Evolutionary conservation across 1,284 basidiomycete species (phyloP).

Genomic region (Inonotus obliquus): DNA sequence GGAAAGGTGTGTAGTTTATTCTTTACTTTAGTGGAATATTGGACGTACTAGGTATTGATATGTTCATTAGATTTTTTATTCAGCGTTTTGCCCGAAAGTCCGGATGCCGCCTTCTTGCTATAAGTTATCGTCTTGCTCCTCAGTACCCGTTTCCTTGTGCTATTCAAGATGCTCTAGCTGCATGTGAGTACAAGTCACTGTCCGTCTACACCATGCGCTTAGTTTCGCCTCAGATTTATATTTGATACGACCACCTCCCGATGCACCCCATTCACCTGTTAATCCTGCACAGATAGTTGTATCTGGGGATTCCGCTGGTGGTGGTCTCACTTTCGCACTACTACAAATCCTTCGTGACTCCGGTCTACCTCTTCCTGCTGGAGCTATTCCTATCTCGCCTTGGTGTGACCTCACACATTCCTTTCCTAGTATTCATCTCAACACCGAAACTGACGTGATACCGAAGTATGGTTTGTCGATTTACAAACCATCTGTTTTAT

Average conservation of each 20-base stretch:
- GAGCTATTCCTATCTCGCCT: conserved; percentile 80
- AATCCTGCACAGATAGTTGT: conserved; percentile 81
- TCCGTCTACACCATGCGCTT: background rate
- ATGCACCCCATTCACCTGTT: conserved; percentile 70
- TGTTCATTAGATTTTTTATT: conserved; percentile 61
- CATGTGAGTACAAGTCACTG: conserved; percentile 47
- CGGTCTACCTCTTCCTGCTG: conserved; percentile 79
- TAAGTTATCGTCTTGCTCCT: conserved; percentile 88
- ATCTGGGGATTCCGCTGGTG: conserved; percentile 93
- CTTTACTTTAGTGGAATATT: conserved; percentile 8
- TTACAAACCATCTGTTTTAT: conserved; percentile 84
- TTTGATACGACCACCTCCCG: conserved; percentile 61
- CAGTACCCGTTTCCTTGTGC: conserved; percentile 98
- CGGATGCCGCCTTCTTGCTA: conserved; percentile 83
- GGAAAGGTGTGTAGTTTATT: conserved; percentile 44
- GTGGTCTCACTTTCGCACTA: conserved; percentile 80
- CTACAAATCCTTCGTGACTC: conserved; percentile 91
- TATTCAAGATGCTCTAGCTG: conserved; percentile 81
- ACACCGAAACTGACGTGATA: conserved; percentile 84
- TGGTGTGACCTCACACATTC: conserved; percentile 96
- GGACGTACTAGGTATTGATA: conserved; percentile 21
- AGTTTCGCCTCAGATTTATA: conserved; percentile 52
- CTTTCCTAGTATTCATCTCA: conserved; percentile 84
- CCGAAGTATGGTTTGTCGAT: conserved; percentile 61
- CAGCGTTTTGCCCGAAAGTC: conserved; percentile 89